Percentiles rank a stretch among this genome's conserved stretches.
phyloP scores from a whole-genome alignment of 768 basidiomycete genomes.

The Tylopilus cervinicoccineus region DNA sequence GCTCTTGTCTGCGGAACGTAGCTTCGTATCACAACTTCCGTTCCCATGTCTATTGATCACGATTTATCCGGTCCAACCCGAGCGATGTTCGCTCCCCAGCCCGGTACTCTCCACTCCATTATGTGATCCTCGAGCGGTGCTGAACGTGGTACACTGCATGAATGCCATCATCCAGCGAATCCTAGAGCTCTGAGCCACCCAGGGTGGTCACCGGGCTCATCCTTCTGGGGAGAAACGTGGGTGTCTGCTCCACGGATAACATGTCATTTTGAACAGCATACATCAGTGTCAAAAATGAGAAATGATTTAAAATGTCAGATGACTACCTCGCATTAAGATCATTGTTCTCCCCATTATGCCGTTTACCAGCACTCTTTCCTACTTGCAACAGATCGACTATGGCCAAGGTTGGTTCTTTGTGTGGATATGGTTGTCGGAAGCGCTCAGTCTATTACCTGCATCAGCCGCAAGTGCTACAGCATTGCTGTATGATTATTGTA shows the following conservation, averaged over 20 bases:
- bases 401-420: slow-evolving; percentile 7
- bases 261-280: not conserved
- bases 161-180: too few species aligned
- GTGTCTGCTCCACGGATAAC: not conserved
- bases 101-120: not conserved
- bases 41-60: too few species aligned
- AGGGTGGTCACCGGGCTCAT: not conserved
- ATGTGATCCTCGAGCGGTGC: not conserved
- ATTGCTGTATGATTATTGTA: slow-evolving; percentile 16
- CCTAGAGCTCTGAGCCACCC: not conserved
- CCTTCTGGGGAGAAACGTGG: not conserved
- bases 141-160: not conserved
- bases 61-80: not conserved
- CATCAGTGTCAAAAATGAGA: not conserved
- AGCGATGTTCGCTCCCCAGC: not conserved
- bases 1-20: too few species aligned
- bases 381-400: slow-evolving; percentile 3
- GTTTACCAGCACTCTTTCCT: not conserved
- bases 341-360: slow-evolving; percentile 2
- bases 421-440: not conserved
- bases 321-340: not conserved
- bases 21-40: too few species aligned
- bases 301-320: not conserved
- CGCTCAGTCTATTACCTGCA: not conserved
- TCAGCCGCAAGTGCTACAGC: slow-evolving; percentile 10